These are phyloP conservation scores for Entomophthora muscae DNA, from an alignment of 371 early-diverging fungal genomes.

Conservation along the genomic window DNA sequence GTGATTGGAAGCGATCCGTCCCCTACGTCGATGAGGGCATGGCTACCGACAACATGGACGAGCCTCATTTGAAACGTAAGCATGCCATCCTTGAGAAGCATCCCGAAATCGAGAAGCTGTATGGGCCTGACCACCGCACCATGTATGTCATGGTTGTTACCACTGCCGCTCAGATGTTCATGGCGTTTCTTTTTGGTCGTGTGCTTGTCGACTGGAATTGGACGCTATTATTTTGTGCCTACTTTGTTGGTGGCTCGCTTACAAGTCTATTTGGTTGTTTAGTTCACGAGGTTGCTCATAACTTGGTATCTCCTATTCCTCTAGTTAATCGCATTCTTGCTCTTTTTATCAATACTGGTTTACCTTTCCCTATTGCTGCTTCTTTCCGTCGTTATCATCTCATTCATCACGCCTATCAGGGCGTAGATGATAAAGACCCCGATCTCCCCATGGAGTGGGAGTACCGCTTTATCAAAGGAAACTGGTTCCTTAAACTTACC, in stretches of 20 bases:
- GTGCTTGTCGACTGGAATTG: constrained; percentile 32
- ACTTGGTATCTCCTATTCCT: constrained; percentile 44
- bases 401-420: constrained; percentile 92
- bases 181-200: constrained; percentile 63
- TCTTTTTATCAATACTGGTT: constrained; percentile 64
- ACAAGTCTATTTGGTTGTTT: constrained; percentile 57
- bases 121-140: constrained; percentile 67
- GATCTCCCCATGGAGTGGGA: constrained; percentile 88
- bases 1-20: constrained; percentile 66
- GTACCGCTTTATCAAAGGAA: constrained; percentile 53
- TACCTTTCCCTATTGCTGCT: constrained; percentile 62
- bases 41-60: constrained; percentile 75
- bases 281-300: constrained; percentile 89
- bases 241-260: constrained; percentile 67
- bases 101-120: constrained; percentile 75
- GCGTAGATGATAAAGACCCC: constrained; percentile 86
- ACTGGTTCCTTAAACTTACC: constrained; percentile 47
- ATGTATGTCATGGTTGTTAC: constrained; percentile 43
- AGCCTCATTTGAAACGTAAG: constrained; percentile 88
- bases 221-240: constrained; percentile 41
- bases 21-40: constrained; percentile 54
- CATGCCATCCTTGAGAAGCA: constrained; percentile 65
- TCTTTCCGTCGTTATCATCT: constrained; percentile 89
- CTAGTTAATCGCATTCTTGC: constrained; percentile 65
- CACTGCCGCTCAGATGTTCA: constrained; percentile 47